A percentile compares a stretch with the other conserved stretches of the same genome.
Evolutionary conservation across 176 grass and related monocot genomes (phyloP).

Genomic region (Zea luxurians): DNA sequence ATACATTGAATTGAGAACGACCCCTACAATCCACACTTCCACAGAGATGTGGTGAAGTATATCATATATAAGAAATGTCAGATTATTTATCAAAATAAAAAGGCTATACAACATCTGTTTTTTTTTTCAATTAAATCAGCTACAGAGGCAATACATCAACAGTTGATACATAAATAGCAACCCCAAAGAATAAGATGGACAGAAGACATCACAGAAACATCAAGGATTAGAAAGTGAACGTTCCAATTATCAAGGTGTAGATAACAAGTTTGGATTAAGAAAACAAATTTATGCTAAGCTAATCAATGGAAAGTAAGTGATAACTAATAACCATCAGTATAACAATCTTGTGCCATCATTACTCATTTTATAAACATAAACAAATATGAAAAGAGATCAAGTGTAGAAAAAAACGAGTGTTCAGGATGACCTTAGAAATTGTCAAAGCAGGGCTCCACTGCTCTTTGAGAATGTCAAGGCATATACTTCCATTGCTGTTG

Average conservation of each 20-base stretch:
- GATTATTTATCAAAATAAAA: constrained; percentile 4
- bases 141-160: not conserved
- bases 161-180: not conserved
- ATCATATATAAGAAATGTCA: not conserved
- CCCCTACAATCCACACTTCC: not conserved
- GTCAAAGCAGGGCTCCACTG: constrained; percentile 69
- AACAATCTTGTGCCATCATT: constrained; percentile 10
- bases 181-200: not conserved
- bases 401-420: not conserved
- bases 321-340: not conserved
- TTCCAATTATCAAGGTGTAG: not conserved
- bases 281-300: not conserved
- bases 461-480: constrained; percentile 64
- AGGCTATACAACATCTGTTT: not conserved
- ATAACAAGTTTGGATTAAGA: not conserved
- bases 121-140: not conserved
- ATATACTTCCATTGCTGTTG: constrained; percentile 71
- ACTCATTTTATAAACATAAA: not conserved
- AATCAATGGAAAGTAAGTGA: not conserved
- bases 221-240: not conserved
- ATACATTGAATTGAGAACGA: not conserved
- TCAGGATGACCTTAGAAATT: constrained; percentile 51
- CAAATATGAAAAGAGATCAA: not conserved
- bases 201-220: not conserved
- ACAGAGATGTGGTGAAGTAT: not conserved